Percentiles rank a stretch among this genome's conserved stretches.
phyloP scores from a whole-genome alignment of 495 filamentous ascomycete species.

The Sphaerosporella brunnea region DNA sequence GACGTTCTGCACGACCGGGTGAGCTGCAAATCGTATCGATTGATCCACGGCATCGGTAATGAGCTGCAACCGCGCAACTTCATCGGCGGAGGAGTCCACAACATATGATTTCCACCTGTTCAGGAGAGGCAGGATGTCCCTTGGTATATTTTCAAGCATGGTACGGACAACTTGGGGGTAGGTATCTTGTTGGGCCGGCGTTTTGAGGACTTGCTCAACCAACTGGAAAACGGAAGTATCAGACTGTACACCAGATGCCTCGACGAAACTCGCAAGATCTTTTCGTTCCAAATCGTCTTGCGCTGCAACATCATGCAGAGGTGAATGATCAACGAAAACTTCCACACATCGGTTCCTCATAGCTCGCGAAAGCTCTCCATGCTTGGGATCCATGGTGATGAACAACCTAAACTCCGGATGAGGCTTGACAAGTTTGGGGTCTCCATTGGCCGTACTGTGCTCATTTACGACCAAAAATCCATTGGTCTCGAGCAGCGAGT shows the following conservation, averaged over 20 bases:
- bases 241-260: not conserved
- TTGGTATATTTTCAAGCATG: not conserved
- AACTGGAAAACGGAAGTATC: not conserved
- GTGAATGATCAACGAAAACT: constrained; percentile 46
- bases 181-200: not conserved
- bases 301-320: constrained; percentile 19
- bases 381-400: constrained; percentile 77
- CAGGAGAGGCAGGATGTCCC: not conserved
- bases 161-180: not conserved
- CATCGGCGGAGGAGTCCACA: too few species aligned
- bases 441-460: constrained; percentile 64
- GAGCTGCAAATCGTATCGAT: not conserved
- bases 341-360: constrained; percentile 94
- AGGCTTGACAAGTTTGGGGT: constrained; percentile 58
- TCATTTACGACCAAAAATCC: constrained; percentile 81
- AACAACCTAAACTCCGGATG: constrained; percentile 85
- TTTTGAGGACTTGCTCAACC: not conserved
- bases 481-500: constrained; percentile 82
- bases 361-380: constrained; percentile 86
- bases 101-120: not conserved
- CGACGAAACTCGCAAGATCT: constrained; percentile 21
- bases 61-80: not conserved
- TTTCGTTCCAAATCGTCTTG: constrained; percentile 30
- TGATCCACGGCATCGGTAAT: not conserved
- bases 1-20: not conserved